Base-by-base conservation (phyloP, 768 basidiomycete genomes). In the Kwoniella mangroviensis region DNA sequence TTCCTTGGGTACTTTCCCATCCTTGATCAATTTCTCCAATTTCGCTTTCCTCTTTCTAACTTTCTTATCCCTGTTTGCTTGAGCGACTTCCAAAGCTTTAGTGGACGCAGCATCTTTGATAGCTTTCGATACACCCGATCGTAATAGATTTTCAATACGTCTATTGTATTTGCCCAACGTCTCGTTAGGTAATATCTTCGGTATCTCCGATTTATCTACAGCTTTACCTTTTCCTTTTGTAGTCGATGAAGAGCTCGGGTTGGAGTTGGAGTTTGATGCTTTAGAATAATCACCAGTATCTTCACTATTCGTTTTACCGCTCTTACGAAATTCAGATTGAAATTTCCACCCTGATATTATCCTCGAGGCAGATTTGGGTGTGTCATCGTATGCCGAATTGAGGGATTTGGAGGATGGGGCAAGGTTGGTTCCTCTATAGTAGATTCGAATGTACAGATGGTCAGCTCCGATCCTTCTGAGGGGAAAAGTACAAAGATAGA, bases 121-220 rank as follows among this genome's bases (percentile, higher is more conserved):
- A 15, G 82, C 80, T 43, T 75, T 63, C 34, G 60, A 72, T 9
- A 83, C 79, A 4, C 75, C 78, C 1, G 79, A 78, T 53, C 82
- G 62, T n/a, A 83, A 65, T 3, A 75, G 41, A 19, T 73, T 58
- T 57, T 83, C 82, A 17, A 83, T 69, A 13, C 82, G 71, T n/a
- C 79, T 70, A 67, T 83, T 83, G 65, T 76, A 83, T 34, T 80
- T 79, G 13, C 76, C 78, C 24, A 83, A 63, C 7, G 73, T 66
- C 66, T 83, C 82, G 17, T 76, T 70, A 1, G 79, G 75, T 53
- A 73, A 22, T 42, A 83, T 83, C 41, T 26, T 40, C 0, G 66
- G 70, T 43, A 64, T 57, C 53, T 49, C 52, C 17, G 24, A 62
- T 63, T 72, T 73, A 41, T 41, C 65, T 34, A 34, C 34, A 34